A percentile compares a stretch with the other conserved stretches of the same genome.
phyloP scores from a whole-genome alignment of 495 filamentous ascomycete genomes.

The Podospora conica region DNA sequence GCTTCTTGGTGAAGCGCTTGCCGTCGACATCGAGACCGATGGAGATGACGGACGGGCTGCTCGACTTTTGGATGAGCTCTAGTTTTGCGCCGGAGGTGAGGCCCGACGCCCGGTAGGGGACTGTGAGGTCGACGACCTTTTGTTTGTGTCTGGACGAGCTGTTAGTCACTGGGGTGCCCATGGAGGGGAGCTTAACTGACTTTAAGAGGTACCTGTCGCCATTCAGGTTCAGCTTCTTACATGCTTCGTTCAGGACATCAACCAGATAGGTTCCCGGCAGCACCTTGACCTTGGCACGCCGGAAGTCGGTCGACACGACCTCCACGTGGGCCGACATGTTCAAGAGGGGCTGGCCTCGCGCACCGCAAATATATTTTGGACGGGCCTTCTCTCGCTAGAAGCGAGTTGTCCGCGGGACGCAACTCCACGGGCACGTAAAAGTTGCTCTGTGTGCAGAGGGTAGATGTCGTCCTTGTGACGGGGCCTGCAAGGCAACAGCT shows the following conservation, averaged over 20 bases:
- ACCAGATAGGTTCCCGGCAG: slow-evolving; percentile 70
- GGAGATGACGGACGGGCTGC: slow-evolving; percentile 73
- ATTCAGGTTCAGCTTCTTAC: slow-evolving; percentile 65
- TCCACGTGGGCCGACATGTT: slow-evolving; percentile 84
- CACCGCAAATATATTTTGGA: too few species aligned
- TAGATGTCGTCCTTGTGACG: too few species aligned
- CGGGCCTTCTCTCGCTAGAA: too few species aligned
- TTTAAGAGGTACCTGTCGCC: slow-evolving; percentile 75
- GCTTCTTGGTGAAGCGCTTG: slow-evolving; percentile 69
- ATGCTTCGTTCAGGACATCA: slow-evolving; percentile 82
- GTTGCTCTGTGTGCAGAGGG: too few species aligned
- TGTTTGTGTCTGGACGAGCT: slow-evolving; percentile 57
- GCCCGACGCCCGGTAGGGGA: slow-evolving; percentile 78
- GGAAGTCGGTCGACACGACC: slow-evolving; percentile 71
- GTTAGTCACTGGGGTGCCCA: slow-evolving; percentile 1
- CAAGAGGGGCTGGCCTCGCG: background rate
- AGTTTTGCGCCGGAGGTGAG: slow-evolving; percentile 82
- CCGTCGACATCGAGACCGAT: slow-evolving; percentile 78
- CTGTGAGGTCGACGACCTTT: slow-evolving; percentile 76
- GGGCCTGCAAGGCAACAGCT: slow-evolving; percentile 11
- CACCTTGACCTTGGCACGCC: slow-evolving; percentile 73
- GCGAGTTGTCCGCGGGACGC: too few species aligned
- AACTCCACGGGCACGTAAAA: too few species aligned
- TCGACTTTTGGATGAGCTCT: slow-evolving; percentile 79
- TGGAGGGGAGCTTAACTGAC: slow-evolving; percentile 38